phyloP scores from a whole-genome alignment of 768 basidiomycete species.

The Gloeophyllum trabeum region DNA sequence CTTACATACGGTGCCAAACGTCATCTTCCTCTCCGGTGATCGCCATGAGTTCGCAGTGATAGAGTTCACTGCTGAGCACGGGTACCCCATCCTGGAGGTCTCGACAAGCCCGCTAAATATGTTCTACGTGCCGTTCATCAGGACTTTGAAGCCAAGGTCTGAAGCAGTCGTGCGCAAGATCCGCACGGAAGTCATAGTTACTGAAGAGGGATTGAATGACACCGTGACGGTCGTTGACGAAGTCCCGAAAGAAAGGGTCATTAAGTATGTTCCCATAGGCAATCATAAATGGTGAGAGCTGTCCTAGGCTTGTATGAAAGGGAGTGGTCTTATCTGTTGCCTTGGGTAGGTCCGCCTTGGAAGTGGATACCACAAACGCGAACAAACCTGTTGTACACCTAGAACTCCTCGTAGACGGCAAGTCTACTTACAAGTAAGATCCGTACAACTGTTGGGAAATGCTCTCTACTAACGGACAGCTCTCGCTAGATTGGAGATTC shows the following conservation, averaged over 20 bases:
- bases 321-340: not conserved
- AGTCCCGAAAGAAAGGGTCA: constrained; percentile 39
- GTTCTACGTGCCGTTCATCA: constrained; percentile 53
- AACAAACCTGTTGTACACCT: constrained; percentile 39
- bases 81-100: constrained; percentile 43
- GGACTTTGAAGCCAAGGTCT: constrained; percentile 37
- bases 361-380: constrained; percentile 51
- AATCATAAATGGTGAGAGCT: constrained; percentile 51
- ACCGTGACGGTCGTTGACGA: constrained; percentile 18
- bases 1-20: constrained; percentile 58
- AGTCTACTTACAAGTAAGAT: constrained; percentile 38
- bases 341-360: constrained; percentile 45
- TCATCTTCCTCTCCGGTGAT: constrained; percentile 61
- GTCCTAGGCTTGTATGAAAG: not conserved
- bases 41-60: constrained; percentile 73
- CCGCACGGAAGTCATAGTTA: constrained; percentile 13
- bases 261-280: constrained; percentile 52
- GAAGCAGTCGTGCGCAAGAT: constrained; percentile 27
- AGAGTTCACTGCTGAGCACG: constrained; percentile 35
- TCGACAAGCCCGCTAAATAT: constrained; percentile 62
- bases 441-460: not conserved
- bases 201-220: constrained; percentile 14
- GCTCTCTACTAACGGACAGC: not conserved
- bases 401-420: constrained; percentile 53
- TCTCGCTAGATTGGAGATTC: constrained; percentile 29